Percentiles rank a stretch among this genome's conserved stretches.
phyloP scores from a whole-genome alignment of 305 asterid genomes.

The Fraxinus ornus region DNA sequence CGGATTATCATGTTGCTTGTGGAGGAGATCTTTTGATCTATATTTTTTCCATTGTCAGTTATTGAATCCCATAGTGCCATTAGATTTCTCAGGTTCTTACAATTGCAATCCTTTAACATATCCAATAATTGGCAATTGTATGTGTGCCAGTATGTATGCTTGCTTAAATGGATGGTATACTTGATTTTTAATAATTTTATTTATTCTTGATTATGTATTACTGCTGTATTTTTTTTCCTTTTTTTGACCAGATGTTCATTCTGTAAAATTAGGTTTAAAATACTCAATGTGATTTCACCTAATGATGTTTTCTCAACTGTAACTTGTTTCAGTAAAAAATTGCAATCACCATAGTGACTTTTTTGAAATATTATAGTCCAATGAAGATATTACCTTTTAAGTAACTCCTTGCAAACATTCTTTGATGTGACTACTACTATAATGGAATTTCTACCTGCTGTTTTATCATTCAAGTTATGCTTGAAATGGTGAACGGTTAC shows the following conservation, averaged over 20 bases:
- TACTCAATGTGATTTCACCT: background rate
- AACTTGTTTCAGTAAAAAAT: background rate
- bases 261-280: background rate
- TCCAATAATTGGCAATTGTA: background rate
- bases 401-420: background rate
- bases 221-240: background rate
- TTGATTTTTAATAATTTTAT: background rate
- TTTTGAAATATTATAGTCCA: conserved; percentile 4
- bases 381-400: conserved; percentile 1
- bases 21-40: background rate
- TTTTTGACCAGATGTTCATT: background rate
- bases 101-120: background rate
- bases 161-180: background rate
- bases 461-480: conserved; percentile 8
- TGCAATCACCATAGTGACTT: background rate
- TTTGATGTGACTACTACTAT: background rate
- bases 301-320: background rate
- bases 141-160: background rate
- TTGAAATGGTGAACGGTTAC: conserved; percentile 7
- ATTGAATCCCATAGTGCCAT: background rate
- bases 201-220: background rate
- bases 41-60: background rate
- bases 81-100: background rate
- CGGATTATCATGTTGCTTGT: background rate
- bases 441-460: conserved; percentile 6